A percentile compares a stretch with the other conserved stretches of the same genome.
Conservation (phyloP, 2,329 filamentous ascomycete species). For the Aspergillus proliferans region DNA sequence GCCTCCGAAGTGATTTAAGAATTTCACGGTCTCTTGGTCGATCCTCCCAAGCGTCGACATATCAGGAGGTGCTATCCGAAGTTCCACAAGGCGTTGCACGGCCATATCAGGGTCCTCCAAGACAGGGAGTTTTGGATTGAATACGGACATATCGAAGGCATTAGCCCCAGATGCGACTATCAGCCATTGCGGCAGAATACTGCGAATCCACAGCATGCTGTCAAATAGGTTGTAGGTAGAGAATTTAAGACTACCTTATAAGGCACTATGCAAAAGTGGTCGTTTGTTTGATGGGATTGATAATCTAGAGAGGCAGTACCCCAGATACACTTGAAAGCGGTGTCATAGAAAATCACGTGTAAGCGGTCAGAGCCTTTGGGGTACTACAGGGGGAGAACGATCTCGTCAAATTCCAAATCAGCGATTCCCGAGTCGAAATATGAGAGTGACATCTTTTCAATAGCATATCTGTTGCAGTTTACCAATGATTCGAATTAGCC, state of each 20-base stretch:
- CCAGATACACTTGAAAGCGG: neutral
- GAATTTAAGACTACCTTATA: neutral
- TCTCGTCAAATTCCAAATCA: neutral
- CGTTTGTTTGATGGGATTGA: neutral
- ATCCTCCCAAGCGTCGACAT: conserved; percentile 34
- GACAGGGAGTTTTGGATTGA: conserved; percentile 9
- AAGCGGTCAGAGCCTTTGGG: neutral
- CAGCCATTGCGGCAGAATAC: conserved; percentile 22
- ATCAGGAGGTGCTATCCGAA: conserved; percentile 47
- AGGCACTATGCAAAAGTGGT: neutral
- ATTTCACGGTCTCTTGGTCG: conserved; percentile 47
- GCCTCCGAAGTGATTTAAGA: conserved; percentile 58
- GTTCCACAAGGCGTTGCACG: conserved; percentile 35
- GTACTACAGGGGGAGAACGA: too few relatives aligned
- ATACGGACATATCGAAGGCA: conserved; percentile 28
- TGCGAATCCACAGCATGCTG: conserved; percentile 23
- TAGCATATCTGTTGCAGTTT: conserved; percentile 6
- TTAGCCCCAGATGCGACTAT: conserved; percentile 19
- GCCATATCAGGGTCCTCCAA: conserved; percentile 11
- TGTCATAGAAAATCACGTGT: neutral
- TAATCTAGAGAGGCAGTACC: neutral
- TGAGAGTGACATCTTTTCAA: conserved; percentile 5
- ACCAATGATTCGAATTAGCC: conserved; percentile 30
- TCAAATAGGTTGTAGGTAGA: neutral
- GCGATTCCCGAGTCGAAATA: conserved; percentile 1